These are phyloP conservation scores for Penicillium sp. DNA, from an alignment of 2,329 filamentous ascomycete species.

Conservation along the genomic window DNA sequence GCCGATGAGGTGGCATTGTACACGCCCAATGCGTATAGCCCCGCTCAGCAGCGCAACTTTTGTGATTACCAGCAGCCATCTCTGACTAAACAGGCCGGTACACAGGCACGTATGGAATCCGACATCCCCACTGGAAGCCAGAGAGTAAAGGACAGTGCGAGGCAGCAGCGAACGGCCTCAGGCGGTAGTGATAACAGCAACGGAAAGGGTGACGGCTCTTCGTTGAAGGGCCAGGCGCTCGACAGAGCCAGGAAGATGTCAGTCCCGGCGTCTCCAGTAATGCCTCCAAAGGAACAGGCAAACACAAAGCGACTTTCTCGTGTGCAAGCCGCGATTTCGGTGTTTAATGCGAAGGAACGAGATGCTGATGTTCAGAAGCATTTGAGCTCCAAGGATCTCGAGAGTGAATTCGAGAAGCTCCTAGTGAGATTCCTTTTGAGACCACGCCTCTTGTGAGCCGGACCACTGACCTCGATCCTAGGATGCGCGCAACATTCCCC, in stretches of 20 bases:
- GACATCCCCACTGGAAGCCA: slow-evolving; percentile 41
- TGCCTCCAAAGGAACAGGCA: slow-evolving; percentile 25
- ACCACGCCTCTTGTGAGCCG: not conserved
- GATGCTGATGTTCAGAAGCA: slow-evolving; percentile 41
- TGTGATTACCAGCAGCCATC: slow-evolving; percentile 47
- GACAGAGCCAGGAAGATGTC: slow-evolving; percentile 24
- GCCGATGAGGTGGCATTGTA: slow-evolving; percentile 54
- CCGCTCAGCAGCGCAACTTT: slow-evolving; percentile 58
- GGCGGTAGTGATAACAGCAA: slow-evolving; percentile 14
- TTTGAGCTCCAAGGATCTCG: slow-evolving; percentile 50
- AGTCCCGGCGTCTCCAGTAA: slow-evolving; percentile 31
- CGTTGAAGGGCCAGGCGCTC: slow-evolving; percentile 13
- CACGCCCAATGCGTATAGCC: slow-evolving; percentile 55
- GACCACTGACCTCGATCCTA: slow-evolving; percentile 40
- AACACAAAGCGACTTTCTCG: slow-evolving; percentile 47
- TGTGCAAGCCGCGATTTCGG: slow-evolving; percentile 60
- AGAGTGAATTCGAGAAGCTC: slow-evolving; percentile 57
- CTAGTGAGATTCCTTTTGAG: slow-evolving; percentile 43
- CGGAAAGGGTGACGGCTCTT: slow-evolving; percentile 10
- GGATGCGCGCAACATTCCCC: slow-evolving; percentile 86
- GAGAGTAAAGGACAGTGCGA: slow-evolving; percentile 33
- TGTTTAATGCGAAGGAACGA: slow-evolving; percentile 52
- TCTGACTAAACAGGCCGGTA: slow-evolving; percentile 34
- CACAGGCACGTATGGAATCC: slow-evolving; percentile 48
- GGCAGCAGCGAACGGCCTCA: slow-evolving; percentile 22